Evolutionary conservation across 805 yeast species (phyloP).

Genomic region (Ogataea neopini): DNA sequence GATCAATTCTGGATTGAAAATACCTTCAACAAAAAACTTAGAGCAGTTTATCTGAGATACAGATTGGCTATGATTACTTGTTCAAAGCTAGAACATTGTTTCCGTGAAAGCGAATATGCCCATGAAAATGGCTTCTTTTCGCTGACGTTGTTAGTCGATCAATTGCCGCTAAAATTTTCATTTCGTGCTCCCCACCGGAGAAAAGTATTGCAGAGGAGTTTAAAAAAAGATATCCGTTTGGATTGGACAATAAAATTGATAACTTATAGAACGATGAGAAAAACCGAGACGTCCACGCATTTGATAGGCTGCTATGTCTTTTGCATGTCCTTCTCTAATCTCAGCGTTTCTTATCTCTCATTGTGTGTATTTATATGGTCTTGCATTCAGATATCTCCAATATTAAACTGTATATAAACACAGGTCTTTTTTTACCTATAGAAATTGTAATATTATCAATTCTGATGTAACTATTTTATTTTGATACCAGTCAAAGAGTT

Average conservation of each 20-base stretch:
- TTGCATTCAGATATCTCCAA: no score
- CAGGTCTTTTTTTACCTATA: no score
- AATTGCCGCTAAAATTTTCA: background rate
- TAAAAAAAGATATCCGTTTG: no score
- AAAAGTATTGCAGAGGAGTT: no score
- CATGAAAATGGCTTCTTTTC: background rate
- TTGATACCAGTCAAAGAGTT: background rate
- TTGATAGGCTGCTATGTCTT: no score
- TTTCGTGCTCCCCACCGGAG: background rate
- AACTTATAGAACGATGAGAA: no score
- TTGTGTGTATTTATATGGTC: no score
- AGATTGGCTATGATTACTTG: background rate
- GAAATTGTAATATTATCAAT: no score
- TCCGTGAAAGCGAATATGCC: background rate
- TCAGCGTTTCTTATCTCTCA: no score
- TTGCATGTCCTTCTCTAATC: no score
- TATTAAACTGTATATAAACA: constrained; percentile 1
- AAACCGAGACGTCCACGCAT: no score
- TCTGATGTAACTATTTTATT: background rate
- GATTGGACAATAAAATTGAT: no score
- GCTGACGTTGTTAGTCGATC: background rate
- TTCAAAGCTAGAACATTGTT: background rate
- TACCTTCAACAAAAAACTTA: background rate
- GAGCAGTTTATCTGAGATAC: background rate
- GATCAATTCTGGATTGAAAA: background rate